Conservation (phyloP, 2,329 filamentous ascomycete genomes). For the Cryphonectria naterciae region DNA sequence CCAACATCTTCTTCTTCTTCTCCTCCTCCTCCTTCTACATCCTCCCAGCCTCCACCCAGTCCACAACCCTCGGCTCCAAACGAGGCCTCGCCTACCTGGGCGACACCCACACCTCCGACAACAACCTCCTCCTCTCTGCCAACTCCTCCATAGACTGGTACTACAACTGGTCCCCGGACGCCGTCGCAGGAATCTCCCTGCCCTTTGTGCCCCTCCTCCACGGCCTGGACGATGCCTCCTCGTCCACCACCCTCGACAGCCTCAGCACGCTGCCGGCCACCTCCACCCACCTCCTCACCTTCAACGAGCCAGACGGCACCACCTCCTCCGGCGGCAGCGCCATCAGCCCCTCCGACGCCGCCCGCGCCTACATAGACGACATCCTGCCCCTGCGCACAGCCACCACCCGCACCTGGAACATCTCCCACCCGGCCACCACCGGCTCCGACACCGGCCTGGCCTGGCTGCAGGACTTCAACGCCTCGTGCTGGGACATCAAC, state of each 20-base stretch:
- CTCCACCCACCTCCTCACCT: conserved; percentile 45
- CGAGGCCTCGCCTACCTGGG: conserved; percentile 36
- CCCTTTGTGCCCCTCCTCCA: conserved; percentile 46
- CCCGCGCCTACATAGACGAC: conserved; percentile 41
- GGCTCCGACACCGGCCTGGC: conserved; percentile 44
- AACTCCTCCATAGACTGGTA: conserved; percentile 47
- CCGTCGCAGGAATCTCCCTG: conserved; percentile 35
- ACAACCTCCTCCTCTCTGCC: conserved; percentile 41
- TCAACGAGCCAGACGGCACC: conserved; percentile 49
- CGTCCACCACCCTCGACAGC: conserved; percentile 34
- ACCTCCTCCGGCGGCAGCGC: conserved; percentile 44
- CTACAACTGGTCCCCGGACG: conserved; percentile 46
- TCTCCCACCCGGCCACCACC: conserved; percentile 48
- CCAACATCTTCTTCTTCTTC: background rate
- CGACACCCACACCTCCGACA: conserved; percentile 37
- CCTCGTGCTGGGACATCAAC: conserved; percentile 45
- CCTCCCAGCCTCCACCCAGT: background rate
- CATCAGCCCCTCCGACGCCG: conserved; percentile 45
- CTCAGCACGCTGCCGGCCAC: conserved; percentile 38
- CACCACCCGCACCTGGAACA: conserved; percentile 38
- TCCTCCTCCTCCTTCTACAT: background rate
- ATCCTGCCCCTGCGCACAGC: conserved; percentile 41
- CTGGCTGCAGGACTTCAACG: conserved; percentile 46
- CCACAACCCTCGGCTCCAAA: conserved; percentile 30
- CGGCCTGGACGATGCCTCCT: conserved; percentile 40